phyloP scores from a whole-genome alignment of 768 basidiomycete species.

The Lanmaoa rubissima region DNA sequence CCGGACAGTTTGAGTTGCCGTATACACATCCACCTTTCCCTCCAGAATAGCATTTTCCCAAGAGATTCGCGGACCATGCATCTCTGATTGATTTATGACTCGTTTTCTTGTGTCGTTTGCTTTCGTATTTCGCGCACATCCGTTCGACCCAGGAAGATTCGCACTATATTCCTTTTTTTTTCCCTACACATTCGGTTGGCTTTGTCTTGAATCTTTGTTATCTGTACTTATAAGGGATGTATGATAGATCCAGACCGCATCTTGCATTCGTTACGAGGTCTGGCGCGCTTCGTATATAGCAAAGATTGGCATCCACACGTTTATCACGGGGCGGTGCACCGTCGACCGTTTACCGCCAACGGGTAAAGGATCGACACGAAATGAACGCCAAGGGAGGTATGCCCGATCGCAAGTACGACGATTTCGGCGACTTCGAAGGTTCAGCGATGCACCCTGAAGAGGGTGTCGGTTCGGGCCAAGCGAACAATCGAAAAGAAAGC shows the following conservation, averaged over 20 bases:
- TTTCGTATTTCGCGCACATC: conserved; percentile 24
- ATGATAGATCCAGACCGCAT: conserved; percentile 18
- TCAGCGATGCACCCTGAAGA: conserved; percentile 47
- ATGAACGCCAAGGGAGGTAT: conserved; percentile 23
- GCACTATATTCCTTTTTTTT: background rate
- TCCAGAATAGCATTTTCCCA: conserved; percentile 7
- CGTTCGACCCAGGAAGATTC: conserved; percentile 6
- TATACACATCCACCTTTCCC: conserved; percentile 6
- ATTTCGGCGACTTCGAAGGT: conserved; percentile 41
- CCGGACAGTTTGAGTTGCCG: conserved; percentile 13
- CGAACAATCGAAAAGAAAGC: background rate
- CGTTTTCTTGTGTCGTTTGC: conserved; percentile 23
- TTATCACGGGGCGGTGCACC: background rate
- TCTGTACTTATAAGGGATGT: conserved; percentile 32
- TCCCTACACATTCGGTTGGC: background rate
- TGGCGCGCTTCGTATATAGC: conserved; percentile 1
- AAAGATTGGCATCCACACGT: conserved; percentile 2
- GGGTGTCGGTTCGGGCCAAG: conserved; percentile 39
- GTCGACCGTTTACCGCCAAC: conserved; percentile 7
- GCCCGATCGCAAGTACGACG: conserved; percentile 20
- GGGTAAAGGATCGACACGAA: conserved; percentile 23
- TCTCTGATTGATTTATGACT: conserved; percentile 33
- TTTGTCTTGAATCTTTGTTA: conserved; percentile 21
- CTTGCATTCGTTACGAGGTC: conserved; percentile 3
- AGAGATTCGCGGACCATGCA: conserved; percentile 25